Percentiles rank a stretch among this genome's conserved stretches.
These are phyloP conservation scores for Henningerozyma blattae DNA, from an alignment of 805 yeast species.

Conservation along the genomic window DNA sequence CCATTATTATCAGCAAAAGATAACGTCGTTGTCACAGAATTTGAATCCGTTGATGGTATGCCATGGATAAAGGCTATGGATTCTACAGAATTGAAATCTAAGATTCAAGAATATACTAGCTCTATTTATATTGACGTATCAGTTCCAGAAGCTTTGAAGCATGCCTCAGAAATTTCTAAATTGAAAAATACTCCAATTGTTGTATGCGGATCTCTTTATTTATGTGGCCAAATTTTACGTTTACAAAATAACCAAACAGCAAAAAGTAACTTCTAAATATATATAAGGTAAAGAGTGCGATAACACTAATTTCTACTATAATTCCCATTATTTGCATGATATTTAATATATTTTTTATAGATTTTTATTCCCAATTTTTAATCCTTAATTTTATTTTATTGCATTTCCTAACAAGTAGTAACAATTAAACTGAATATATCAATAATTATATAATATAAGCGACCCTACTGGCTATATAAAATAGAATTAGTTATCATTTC, in stretches of 20 bases:
- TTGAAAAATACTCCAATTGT: slow-evolving; percentile 25
- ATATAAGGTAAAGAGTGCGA: too few relatives aligned
- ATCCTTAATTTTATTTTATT: too few relatives aligned
- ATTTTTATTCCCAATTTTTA: too few relatives aligned
- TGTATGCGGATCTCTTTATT: slow-evolving; percentile 60
- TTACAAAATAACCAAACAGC: slow-evolving; percentile 20
- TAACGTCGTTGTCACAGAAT: slow-evolving; percentile 47
- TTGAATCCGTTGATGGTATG: slow-evolving; percentile 74
- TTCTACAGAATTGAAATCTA: slow-evolving; percentile 14
- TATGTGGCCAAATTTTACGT: slow-evolving; percentile 43
- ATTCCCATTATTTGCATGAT: too few relatives aligned
- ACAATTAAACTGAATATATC: too few relatives aligned
- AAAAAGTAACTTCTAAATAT: slow-evolving; percentile 1
- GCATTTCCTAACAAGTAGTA: too few relatives aligned
- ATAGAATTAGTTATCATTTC: too few relatives aligned
- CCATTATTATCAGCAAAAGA: slow-evolving; percentile 42
- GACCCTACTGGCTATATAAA: too few relatives aligned
- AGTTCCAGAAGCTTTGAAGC: neutral
- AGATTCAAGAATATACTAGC: slow-evolving; percentile 7
- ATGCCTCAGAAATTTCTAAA: neutral
- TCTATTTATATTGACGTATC: neutral
- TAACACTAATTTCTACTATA: too few relatives aligned
- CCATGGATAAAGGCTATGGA: slow-evolving; percentile 70
- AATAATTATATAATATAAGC: too few relatives aligned
- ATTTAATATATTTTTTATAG: too few relatives aligned